Evolutionary conservation across 176 grass and related monocot genomes (phyloP).

Genomic region (Cenchrus americanus): DNA sequence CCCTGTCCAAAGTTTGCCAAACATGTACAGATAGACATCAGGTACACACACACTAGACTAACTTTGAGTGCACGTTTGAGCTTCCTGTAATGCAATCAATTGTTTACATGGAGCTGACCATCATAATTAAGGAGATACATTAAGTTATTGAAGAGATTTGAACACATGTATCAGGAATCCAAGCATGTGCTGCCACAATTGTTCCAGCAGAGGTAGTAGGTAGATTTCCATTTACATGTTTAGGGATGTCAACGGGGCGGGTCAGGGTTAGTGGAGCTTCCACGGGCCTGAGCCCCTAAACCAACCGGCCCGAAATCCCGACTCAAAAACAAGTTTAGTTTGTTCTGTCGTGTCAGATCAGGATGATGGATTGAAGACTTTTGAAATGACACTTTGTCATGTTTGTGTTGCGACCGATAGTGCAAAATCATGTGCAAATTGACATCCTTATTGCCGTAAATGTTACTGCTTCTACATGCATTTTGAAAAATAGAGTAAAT

Average conservation of each 20-base stretch:
- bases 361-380: not conserved
- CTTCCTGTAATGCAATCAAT: constrained; percentile 11
- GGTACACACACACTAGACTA: not conserved
- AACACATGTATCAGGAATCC: constrained; percentile 27
- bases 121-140: not conserved
- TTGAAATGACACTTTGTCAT: not conserved
- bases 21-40: constrained; percentile 1
- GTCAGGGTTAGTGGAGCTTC: no score
- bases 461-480: not conserved
- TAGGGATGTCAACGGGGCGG: no score
- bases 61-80: constrained; percentile 44
- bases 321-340: not conserved
- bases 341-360: not conserved
- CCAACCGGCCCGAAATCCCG: no score
- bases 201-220: not conserved
- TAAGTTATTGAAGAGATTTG: not conserved
- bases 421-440: not conserved
- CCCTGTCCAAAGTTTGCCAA: not conserved
- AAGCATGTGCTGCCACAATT: constrained; percentile 16
- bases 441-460: not conserved
- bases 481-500: not conserved
- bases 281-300: no score
- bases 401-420: not conserved
- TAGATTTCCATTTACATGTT: constrained; percentile 8
- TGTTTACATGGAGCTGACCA: not conserved